A percentile compares a stretch with the other conserved stretches of the same genome.
Conservation (phyloP, 2,329 filamentous ascomycete species). For the Thelonectria rubi region DNA sequence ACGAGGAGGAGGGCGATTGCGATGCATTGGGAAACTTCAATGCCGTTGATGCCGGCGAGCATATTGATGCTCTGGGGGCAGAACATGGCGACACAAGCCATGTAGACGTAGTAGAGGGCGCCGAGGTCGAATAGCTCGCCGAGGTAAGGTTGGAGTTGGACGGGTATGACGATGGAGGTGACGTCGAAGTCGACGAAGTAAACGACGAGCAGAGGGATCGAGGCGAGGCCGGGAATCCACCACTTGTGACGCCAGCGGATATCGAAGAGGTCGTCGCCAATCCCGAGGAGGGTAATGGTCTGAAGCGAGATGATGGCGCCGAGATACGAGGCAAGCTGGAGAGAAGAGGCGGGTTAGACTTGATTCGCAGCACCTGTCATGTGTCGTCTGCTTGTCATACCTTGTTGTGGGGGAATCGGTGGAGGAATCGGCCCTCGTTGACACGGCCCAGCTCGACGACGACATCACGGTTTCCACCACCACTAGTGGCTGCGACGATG, state of each 20-base stretch:
- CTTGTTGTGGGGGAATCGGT: constrained; percentile 95
- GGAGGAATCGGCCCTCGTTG: constrained; percentile 84
- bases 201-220: constrained; percentile 91
- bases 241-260: constrained; percentile 99
- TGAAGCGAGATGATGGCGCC: constrained; percentile 94
- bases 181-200: constrained; percentile 99
- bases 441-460: constrained; percentile 77
- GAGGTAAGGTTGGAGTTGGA: constrained; percentile 83
- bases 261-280: constrained; percentile 96
- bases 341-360: not conserved
- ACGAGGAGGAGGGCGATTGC: constrained; percentile 86
- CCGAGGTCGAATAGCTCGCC: constrained; percentile 87
- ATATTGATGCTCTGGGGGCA: constrained; percentile 99
- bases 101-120: constrained; percentile 91
- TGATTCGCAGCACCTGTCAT: constrained; percentile 4
- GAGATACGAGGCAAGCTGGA: constrained; percentile 89
- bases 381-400: constrained; percentile 53
- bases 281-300: constrained; percentile 87
- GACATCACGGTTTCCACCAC: constrained; percentile 89
- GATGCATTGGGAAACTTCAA: constrained; percentile 94
- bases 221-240: constrained; percentile 93
- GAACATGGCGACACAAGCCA: constrained; percentile 96
- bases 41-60: constrained; percentile 98
- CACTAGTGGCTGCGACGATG: constrained; percentile 93
- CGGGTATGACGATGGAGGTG: constrained; percentile 91